Conservation (phyloP, 192 early-diverging fungal species). For the Coemansia sp. region DNA sequence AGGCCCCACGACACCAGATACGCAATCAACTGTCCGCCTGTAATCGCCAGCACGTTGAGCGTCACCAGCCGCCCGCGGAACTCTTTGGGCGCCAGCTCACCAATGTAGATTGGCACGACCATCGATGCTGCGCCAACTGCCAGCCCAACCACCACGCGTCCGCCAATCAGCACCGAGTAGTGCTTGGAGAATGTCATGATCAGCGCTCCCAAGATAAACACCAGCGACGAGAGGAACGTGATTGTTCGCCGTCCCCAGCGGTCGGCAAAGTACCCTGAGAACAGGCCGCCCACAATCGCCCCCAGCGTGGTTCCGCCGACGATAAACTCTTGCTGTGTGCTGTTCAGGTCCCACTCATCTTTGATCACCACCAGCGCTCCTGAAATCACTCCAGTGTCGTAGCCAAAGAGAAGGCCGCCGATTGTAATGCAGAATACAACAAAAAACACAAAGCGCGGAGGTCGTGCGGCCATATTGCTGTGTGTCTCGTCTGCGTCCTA, state of each 20-base stretch:
- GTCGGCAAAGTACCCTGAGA: slow-evolving; percentile 72
- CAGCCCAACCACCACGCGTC: slow-evolving; percentile 58
- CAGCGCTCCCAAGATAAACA: slow-evolving; percentile 59
- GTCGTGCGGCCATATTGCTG: slow-evolving; percentile 18
- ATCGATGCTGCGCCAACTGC: slow-evolving; percentile 57
- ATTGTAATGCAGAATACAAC: slow-evolving; percentile 56
- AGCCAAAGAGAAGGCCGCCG: slow-evolving; percentile 59
- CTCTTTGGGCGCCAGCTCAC: slow-evolving; percentile 60
- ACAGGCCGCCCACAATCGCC: slow-evolving; percentile 66
- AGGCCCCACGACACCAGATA: slow-evolving; percentile 65
- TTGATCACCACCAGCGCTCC: slow-evolving; percentile 53
- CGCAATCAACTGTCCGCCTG: slow-evolving; percentile 61
- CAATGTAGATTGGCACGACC: slow-evolving; percentile 58
- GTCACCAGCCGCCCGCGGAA: slow-evolving; percentile 61
- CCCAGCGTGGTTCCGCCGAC: slow-evolving; percentile 53
- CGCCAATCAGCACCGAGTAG: slow-evolving; percentile 53
- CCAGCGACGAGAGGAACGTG: slow-evolving; percentile 52
- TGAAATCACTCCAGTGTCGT: slow-evolving; percentile 57
- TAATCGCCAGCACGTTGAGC: slow-evolving; percentile 60
- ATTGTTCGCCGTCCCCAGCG: slow-evolving; percentile 54
- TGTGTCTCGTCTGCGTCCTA: not conserved
- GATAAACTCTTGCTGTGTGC: slow-evolving; percentile 54
- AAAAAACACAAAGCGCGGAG: slow-evolving; percentile 49
- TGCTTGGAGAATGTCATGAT: slow-evolving; percentile 56
- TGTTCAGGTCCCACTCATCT: slow-evolving; percentile 46